phyloP scores from a whole-genome alignment of 163 green algal species.

The Volvox carteri region DNA sequence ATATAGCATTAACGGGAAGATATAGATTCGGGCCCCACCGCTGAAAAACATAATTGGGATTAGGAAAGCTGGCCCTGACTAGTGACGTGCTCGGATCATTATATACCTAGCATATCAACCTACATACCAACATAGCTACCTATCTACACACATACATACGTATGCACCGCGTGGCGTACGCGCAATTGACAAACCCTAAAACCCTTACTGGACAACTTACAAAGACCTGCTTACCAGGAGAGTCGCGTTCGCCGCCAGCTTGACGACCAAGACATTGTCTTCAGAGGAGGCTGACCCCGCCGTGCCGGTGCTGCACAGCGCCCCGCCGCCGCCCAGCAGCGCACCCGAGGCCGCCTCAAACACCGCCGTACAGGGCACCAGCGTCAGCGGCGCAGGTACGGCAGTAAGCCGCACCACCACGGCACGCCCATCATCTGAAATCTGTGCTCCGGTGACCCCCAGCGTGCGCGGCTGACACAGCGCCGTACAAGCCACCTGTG shows the following conservation, averaged over 20 bases:
- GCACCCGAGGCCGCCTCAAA: not conserved
- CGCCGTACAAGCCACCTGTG: constrained; percentile 2
- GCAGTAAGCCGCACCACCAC: not conserved
- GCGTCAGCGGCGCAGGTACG: not conserved
- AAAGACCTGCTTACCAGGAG: not conserved
- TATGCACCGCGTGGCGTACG: too few relatives aligned
- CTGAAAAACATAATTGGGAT: too few relatives aligned
- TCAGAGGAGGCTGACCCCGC: not conserved
- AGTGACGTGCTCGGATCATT: too few relatives aligned
- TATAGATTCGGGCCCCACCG: too few relatives aligned
- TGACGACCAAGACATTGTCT: not conserved
- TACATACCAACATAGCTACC: too few relatives aligned
- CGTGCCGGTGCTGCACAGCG: constrained; percentile 18
- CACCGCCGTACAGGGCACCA: not conserved
- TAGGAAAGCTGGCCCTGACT: too few relatives aligned
- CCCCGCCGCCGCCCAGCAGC: constrained; percentile 15
- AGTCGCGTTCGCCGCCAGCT: constrained; percentile 12
- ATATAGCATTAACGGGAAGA: too few relatives aligned
- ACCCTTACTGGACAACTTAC: too few relatives aligned
- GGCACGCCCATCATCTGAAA: not conserved
- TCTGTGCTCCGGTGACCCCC: not conserved
- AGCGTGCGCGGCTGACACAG: not conserved
- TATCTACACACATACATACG: too few relatives aligned
- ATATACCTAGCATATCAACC: too few relatives aligned
- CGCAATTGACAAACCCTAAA: too few relatives aligned